Percentiles rank a stretch among this genome's conserved stretches.
Conservation (phyloP, 805 yeast genomes). For the Brettanomyces bruxellensis region DNA sequence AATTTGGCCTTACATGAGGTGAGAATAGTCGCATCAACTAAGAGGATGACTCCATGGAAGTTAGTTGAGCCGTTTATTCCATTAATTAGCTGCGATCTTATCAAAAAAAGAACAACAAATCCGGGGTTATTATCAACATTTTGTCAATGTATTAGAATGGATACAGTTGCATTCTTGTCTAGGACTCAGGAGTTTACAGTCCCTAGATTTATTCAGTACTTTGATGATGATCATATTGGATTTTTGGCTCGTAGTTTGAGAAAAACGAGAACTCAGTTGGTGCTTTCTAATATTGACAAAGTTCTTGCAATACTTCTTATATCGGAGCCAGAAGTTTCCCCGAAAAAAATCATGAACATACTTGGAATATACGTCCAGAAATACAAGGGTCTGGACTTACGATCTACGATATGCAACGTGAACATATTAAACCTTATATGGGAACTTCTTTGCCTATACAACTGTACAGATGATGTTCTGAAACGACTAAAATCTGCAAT, state of each 20-base stretch:
- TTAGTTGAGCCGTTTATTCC: conserved; percentile 74
- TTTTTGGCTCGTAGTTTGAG: conserved; percentile 47
- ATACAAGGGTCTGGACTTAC: conserved; percentile 26
- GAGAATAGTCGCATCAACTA: conserved; percentile 45
- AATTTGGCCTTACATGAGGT: conserved; percentile 63
- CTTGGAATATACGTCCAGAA: conserved; percentile 45
- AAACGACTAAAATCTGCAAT: conserved; percentile 34
- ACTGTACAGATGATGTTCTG: conserved; percentile 17
- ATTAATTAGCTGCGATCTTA: conserved; percentile 53
- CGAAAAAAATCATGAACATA: conserved; percentile 40
- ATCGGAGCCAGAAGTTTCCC: conserved; percentile 38
- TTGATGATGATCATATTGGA: conserved; percentile 52
- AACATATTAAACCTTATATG: conserved; percentile 24
- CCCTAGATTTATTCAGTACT: conserved; percentile 64
- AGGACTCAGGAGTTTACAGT: conserved; percentile 67
- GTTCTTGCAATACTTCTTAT: conserved; percentile 53
- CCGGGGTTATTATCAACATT: conserved; percentile 49
- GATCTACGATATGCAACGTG: conserved; percentile 21
- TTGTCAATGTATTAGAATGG: conserved; percentile 56
- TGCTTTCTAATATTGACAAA: conserved; percentile 36
- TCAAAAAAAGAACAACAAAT: conserved; percentile 40
- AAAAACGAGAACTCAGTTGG: conserved; percentile 33
- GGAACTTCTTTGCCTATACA: conserved; percentile 36
- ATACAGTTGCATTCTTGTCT: conserved; percentile 50
- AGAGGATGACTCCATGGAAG: conserved; percentile 64